Percentiles rank a stretch among this genome's conserved stretches.
Conservation (phyloP, 768 basidiomycete genomes). For the Russula virescens region DNA sequence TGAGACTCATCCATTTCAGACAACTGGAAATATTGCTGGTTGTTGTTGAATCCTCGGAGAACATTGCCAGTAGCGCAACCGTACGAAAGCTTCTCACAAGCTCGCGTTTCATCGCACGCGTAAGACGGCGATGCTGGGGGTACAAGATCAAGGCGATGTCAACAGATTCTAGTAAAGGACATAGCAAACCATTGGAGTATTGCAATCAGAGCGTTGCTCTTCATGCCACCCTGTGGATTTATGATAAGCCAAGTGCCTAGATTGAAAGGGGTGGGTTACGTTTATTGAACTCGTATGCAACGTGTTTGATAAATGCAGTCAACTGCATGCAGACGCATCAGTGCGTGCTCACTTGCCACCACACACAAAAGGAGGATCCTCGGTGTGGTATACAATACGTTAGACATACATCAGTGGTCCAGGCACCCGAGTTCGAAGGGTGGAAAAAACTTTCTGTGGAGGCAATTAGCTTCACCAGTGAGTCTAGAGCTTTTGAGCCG, state of each 20-base stretch:
- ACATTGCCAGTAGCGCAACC: constrained; percentile 83
- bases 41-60: constrained; percentile 73
- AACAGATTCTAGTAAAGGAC: not conserved
- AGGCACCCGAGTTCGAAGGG: constrained; percentile 79
- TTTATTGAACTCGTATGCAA: constrained; percentile 81
- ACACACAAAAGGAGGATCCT: not conserved
- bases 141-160: constrained; percentile 4
- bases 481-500: constrained; percentile 80
- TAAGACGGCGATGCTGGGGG: constrained; percentile 64
- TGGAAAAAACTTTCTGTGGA: constrained; percentile 91
- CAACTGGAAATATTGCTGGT: constrained; percentile 73
- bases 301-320: constrained; percentile 79
- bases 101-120: constrained; percentile 72
- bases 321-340: constrained; percentile 39
- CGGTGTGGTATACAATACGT: constrained; percentile 27
- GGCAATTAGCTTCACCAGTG: constrained; percentile 76
- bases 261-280: constrained; percentile 35
- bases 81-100: constrained; percentile 79
- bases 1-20: constrained; percentile 73
- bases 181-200: constrained; percentile 56
- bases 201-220: constrained; percentile 72
- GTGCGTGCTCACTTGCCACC: constrained; percentile 1
- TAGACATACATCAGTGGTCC: constrained; percentile 61
- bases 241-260: constrained; percentile 2
- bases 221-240: constrained; percentile 59